A percentile compares a stretch with the other conserved stretches of the same genome.
Evolutionary conservation across 2,329 filamentous ascomycete species (phyloP).

Genomic region (Penicillium expansum): DNA sequence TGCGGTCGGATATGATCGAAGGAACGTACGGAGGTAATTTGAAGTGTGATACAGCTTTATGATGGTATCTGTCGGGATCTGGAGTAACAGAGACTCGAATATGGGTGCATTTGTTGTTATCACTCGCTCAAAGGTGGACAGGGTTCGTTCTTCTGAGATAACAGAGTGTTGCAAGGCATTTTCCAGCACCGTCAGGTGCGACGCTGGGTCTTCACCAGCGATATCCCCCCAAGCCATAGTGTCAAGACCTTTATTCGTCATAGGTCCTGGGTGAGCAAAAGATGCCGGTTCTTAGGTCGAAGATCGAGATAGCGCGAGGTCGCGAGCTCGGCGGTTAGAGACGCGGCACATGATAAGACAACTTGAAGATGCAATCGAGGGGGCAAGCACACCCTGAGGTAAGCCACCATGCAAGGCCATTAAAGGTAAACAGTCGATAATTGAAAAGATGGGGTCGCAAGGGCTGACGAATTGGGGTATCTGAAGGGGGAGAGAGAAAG

Average conservation of each 20-base stretch:
- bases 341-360: constrained; percentile 35
- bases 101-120: constrained; percentile 57
- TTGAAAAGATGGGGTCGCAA: constrained; percentile 25
- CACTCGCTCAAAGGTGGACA: constrained; percentile 54
- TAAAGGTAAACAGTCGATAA: constrained; percentile 18
- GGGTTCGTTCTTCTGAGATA: constrained; percentile 27
- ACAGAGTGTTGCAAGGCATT: constrained; percentile 24
- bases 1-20: constrained; percentile 57
- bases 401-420: constrained; percentile 30
- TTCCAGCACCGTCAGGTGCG: constrained; percentile 25
- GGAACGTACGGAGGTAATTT: constrained; percentile 53
- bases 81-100: constrained; percentile 57
- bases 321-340: constrained; percentile 28
- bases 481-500: constrained; percentile 18
- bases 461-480: constrained; percentile 17
- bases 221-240: constrained; percentile 11
- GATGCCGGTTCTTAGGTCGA: constrained; percentile 12
- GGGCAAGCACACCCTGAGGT: constrained; percentile 25
- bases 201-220: constrained; percentile 11
- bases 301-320: constrained; percentile 30
- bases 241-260: constrained; percentile 1
- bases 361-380: constrained; percentile 20
- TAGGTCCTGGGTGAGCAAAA: constrained; percentile 9
- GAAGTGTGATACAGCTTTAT: constrained; percentile 60
- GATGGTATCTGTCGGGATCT: constrained; percentile 56